Evolutionary conservation across 1,284 basidiomycete genomes (phyloP).

Genomic region (Lentinula novae-zelandiae): DNA sequence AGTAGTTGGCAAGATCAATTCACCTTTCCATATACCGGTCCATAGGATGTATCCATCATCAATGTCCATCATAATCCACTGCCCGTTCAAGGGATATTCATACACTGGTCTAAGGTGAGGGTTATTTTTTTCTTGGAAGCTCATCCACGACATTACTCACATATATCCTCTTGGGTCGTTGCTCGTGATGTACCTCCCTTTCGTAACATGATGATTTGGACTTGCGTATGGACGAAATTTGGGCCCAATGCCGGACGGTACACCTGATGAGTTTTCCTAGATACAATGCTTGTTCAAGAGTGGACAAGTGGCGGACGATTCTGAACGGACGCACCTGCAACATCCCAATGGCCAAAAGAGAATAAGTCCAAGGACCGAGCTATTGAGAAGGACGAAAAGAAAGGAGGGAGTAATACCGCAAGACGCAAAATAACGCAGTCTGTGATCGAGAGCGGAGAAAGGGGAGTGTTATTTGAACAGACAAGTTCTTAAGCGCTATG

Average conservation of each 20-base stretch:
- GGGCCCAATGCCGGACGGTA: conserved; percentile 42
- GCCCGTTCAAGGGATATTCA: conserved; percentile 81
- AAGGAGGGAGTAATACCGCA: too few relatives aligned
- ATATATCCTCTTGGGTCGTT: conserved; percentile 86
- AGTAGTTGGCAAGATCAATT: conserved; percentile 12
- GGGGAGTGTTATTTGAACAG: background rate
- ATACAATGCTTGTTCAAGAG: background rate
- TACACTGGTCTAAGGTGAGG: conserved; percentile 63
- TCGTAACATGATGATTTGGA: conserved; percentile 74
- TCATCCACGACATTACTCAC: conserved; percentile 35
- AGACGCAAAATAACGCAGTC: too few relatives aligned
- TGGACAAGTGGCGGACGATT: background rate
- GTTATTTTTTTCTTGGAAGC: too few relatives aligned
- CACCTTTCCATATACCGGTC: conserved; percentile 89
- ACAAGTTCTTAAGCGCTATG: conserved; percentile 3
- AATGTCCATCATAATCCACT: conserved; percentile 92
- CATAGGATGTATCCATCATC: conserved; percentile 84
- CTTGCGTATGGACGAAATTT: conserved; percentile 76
- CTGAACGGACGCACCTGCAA: conserved; percentile 25
- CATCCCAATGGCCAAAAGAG: conserved; percentile 15
- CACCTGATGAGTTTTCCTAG: conserved; percentile 50
- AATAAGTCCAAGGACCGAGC: background rate
- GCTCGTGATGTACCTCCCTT: conserved; percentile 82
- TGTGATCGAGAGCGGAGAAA: background rate
- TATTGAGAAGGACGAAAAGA: background rate